Base-by-base conservation (phyloP, 208 protist species). In the Leishmania martiniquensis region DNA sequence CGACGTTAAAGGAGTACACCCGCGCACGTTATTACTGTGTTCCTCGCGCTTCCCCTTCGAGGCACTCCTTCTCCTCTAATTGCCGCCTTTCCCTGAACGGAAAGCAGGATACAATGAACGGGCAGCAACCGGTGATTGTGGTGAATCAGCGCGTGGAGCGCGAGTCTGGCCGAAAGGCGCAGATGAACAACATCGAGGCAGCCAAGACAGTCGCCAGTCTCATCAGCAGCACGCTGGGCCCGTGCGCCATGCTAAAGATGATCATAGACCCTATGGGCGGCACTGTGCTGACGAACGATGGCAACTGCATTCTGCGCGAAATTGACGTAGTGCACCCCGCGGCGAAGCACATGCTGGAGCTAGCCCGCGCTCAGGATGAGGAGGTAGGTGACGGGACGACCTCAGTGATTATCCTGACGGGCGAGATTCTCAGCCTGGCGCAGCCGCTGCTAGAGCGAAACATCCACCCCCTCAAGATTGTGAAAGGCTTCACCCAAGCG, bases 241-340 rank as follows among this genome's bases (percentile, higher is more conserved):
- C 99, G 60, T 98, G 98, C 65, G 97, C 99, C 51, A 99, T 99
- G 99, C 94, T 99, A 32, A 99, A 99, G 93, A 99, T 99, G 99
- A 99, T 99, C 74, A 90, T 99, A 42, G 99, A 99, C 84, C 98
- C 98, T 55, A 99, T 99, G 98, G 99, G 99, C 45, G 98, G 99
- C 60, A 99, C 99, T 57, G 98, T 99, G 37, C 93, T 99, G 44
- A 99, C 99, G 51, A 99, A 99, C 87, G 99, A 99, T 86, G 99
- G 99, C 62, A 99, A 99, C 89, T 98, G 98, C 65, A 99, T 99
- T 85, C 91, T 99, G 34, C 96, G 99, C 70, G 99, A 99, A 91
- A 99, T 99, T 82, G 99, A 99, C 83, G 99, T 99, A 34, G 95
- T 96, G 60, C 99, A 99, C 85, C 99, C 99, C 20, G 99, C 99